A percentile compares a stretch with the other conserved stretches of the same genome.
These are phyloP conservation scores for Chaetomium tenue DNA, from an alignment of 495 filamentous ascomycete species.

Conservation along the genomic window DNA sequence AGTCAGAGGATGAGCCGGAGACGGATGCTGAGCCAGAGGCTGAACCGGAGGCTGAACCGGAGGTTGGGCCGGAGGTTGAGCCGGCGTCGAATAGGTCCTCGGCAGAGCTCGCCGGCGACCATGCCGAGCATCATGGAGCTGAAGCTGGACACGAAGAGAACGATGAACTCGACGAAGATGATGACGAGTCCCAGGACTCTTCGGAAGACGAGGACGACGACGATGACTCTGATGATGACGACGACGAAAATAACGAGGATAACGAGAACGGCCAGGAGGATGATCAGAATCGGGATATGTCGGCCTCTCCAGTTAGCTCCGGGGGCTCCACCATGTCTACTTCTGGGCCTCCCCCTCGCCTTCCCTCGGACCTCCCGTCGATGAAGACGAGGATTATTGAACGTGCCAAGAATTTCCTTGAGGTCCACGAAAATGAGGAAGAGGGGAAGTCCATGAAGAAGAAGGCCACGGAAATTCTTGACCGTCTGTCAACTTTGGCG, in stretches of 20 bases:
- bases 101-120: slow-evolving; percentile 11
- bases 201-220: slow-evolving; percentile 44
- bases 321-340: slow-evolving; percentile 58
- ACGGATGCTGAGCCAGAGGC: slow-evolving; percentile 17
- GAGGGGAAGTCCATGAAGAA: slow-evolving; percentile 66
- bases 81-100: slow-evolving; percentile 4
- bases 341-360: slow-evolving; percentile 47
- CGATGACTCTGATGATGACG: slow-evolving; percentile 44
- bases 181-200: slow-evolving; percentile 26
- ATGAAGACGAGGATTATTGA: slow-evolving; percentile 72
- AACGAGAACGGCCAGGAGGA: slow-evolving; percentile 49
- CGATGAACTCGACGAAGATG: slow-evolving; percentile 28
- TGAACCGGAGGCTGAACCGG: slow-evolving; percentile 17
- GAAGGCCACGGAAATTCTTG: slow-evolving; percentile 72
- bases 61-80: slow-evolving; percentile 35
- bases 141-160: slow-evolving; percentile 38
- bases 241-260: slow-evolving; percentile 39
- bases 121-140: slow-evolving; percentile 34
- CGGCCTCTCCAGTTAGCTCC: slow-evolving; percentile 66
- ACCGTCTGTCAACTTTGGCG: slow-evolving; percentile 68
- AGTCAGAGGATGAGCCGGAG: slow-evolving; percentile 13
- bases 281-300: slow-evolving; percentile 59
- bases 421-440: slow-evolving; percentile 74
- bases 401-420: slow-evolving; percentile 77
- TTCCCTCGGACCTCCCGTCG: slow-evolving; percentile 53